phyloP scores from a whole-genome alignment of 73 alveolate genomes.

The Stentor coeruleus region DNA sequence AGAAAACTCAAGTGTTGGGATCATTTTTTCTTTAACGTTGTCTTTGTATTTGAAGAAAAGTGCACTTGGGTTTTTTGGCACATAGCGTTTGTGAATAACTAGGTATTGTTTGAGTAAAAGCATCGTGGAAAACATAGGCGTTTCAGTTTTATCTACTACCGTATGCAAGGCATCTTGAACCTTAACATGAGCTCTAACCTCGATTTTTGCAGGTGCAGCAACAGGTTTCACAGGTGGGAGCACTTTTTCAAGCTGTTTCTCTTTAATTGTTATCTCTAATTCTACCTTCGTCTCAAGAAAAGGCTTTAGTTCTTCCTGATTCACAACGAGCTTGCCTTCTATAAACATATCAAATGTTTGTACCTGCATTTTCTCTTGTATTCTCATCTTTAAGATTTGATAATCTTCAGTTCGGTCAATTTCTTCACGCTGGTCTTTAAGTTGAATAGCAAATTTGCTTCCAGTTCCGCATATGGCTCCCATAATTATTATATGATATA shows the following conservation, averaged over 20 bases:
- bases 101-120: neutral
- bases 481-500: too few relatives aligned
- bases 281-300: neutral
- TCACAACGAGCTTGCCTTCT: neutral
- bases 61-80: neutral
- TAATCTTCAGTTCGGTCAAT: too few relatives aligned
- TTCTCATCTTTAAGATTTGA: neutral
- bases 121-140: neutral
- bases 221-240: neutral
- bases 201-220: neutral
- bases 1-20: neutral
- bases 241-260: neutral
- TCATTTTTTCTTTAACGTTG: neutral
- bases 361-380: neutral
- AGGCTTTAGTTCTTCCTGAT: neutral
- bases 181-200: neutral
- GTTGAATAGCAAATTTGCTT: too few relatives aligned
- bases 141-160: neutral
- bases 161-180: neutral
- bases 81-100: neutral
- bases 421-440: too few relatives aligned
- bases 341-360: neutral
- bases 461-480: too few relatives aligned
- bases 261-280: neutral
- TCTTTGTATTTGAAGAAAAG: neutral